Evolutionary conservation across 352 stramenopile species (phyloP).

Genomic region (Phytopythium kandeliae): DNA sequence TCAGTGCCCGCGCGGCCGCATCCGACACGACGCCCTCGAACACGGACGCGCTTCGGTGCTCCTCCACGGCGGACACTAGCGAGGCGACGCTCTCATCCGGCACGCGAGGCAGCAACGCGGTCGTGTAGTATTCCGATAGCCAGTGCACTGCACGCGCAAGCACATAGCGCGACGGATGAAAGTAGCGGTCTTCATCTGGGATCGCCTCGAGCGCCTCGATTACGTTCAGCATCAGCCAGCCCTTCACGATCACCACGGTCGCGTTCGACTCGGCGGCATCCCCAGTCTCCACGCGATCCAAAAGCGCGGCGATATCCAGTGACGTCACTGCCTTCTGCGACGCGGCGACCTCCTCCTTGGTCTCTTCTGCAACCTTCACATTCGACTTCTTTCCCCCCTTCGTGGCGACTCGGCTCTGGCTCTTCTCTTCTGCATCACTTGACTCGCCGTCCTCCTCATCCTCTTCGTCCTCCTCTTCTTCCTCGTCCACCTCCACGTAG

Average conservation of each 20-base stretch:
- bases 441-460: background rate
- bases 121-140: conserved; percentile 27
- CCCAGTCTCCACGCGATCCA: background rate
- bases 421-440: conserved; percentile 13
- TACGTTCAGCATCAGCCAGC: conserved; percentile 58
- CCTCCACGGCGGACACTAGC: conserved; percentile 14
- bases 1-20: conserved; percentile 35
- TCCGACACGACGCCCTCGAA: conserved; percentile 14
- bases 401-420: conserved; percentile 12
- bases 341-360: background rate
- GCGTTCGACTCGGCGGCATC: background rate
- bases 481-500: conserved; percentile 40
- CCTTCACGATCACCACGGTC: conserved; percentile 17
- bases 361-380: background rate
- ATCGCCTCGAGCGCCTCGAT: conserved; percentile 71
- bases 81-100: conserved; percentile 9
- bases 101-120: conserved; percentile 9
- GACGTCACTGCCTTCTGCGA: background rate
- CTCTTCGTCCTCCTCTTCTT: conserved; percentile 16
- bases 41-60: conserved; percentile 13
- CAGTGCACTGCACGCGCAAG: conserved; percentile 53
- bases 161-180: conserved; percentile 62
- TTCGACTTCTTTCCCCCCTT: background rate
- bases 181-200: conserved; percentile 75
- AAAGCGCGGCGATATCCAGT: conserved; percentile 6